Percentiles rank a stretch among this genome's conserved stretches.
Evolutionary conservation across 1,284 basidiomycete genomes (phyloP).

Genomic region (Lignosus rhinocerotis): DNA sequence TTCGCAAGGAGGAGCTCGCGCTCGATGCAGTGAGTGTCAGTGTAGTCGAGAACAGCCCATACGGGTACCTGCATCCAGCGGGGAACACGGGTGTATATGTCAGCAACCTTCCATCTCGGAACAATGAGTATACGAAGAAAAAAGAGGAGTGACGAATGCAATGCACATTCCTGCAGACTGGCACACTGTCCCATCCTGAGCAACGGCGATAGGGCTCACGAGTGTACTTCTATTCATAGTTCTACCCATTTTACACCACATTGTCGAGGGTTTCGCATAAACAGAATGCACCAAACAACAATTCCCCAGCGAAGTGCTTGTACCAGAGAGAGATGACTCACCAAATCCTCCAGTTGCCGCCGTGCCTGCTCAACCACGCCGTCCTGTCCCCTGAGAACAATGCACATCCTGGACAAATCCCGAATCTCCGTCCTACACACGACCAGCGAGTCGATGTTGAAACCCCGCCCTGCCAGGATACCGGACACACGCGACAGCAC

Average conservation of each 20-base stretch:
- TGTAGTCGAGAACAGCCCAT: conserved; percentile 97
- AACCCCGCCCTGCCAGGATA: conserved; percentile 94
- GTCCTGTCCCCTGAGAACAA: conserved; percentile 95
- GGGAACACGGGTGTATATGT: background rate
- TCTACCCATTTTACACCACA: no score
- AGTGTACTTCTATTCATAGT: no score
- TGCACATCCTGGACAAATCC: conserved; percentile 97
- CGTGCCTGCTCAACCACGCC: conserved; percentile 97
- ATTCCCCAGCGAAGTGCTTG: no score
- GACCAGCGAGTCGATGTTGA: conserved; percentile 99
- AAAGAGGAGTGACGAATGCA: no score
- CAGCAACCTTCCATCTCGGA: background rate
- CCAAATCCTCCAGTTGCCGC: conserved; percentile 91
- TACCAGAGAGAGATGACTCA: conserved; percentile 41
- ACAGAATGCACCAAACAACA: no score
- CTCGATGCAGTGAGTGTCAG: conserved; percentile 70
- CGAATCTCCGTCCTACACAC: conserved; percentile 98
- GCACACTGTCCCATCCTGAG: no score
- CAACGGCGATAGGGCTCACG: no score
- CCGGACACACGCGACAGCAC: conserved; percentile 97
- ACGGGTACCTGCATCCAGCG: conserved; percentile 76
- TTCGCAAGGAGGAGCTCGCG: conserved; percentile 41
- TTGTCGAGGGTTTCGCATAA: no score
- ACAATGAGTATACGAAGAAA: no score
- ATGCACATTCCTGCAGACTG: no score